Conservation (phyloP, 805 yeast species). For the Candida multigemmis region DNA sequence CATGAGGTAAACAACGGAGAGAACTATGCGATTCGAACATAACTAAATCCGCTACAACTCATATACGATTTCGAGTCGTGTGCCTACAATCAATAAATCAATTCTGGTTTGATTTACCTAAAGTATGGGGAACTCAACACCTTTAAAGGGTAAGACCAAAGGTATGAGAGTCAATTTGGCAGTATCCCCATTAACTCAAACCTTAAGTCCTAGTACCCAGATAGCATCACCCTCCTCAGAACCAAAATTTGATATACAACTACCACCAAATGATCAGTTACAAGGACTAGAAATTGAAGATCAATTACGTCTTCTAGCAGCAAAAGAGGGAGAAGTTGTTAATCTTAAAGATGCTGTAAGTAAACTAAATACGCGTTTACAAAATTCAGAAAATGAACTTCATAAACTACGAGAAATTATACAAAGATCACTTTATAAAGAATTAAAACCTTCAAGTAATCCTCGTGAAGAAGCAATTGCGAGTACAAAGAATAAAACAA, state of each 20-base stretch:
- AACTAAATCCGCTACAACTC: too few species aligned
- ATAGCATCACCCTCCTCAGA: slow-evolving; percentile 6
- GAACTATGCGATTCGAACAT: too few species aligned
- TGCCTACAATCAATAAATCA: too few species aligned
- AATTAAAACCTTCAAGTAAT: slow-evolving; percentile 16
- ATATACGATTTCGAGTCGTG: too few species aligned
- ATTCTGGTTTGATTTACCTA: too few species aligned
- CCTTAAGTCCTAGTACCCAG: slow-evolving; percentile 3
- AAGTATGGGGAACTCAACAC: slow-evolving; percentile 1
- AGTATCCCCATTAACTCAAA: slow-evolving; percentile 13
- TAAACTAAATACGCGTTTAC: slow-evolving; percentile 29
- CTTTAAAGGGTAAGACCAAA: slow-evolving; percentile 9
- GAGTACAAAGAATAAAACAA: slow-evolving; percentile 16
- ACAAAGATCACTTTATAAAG: slow-evolving; percentile 36
- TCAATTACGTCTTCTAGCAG: slow-evolving; percentile 51
- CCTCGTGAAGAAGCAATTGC: slow-evolving; percentile 20
- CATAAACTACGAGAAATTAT: slow-evolving; percentile 39
- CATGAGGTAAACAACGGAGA: too few species aligned
- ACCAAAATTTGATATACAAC: slow-evolving; percentile 16
- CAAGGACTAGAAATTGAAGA: slow-evolving; percentile 35
- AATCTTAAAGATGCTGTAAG: slow-evolving; percentile 52
- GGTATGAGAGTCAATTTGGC: slow-evolving; percentile 27
- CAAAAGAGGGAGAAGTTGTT: slow-evolving; percentile 59
- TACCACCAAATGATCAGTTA: slow-evolving; percentile 23
- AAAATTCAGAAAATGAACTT: slow-evolving; percentile 39